phyloP scores from a whole-genome alignment of 495 filamentous ascomycete genomes.

The Tuber magnatum region DNA sequence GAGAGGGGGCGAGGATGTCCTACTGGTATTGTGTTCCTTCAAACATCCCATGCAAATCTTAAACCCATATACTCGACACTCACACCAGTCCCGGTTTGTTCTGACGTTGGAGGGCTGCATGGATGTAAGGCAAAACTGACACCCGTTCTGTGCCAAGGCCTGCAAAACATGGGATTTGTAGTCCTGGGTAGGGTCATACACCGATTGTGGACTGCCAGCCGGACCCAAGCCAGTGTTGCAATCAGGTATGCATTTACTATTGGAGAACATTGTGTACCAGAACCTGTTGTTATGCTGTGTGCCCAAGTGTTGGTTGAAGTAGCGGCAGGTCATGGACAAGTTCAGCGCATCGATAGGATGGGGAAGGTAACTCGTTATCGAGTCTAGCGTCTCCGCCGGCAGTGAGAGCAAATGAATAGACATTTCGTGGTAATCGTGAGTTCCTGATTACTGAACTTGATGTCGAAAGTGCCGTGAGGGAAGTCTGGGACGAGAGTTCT shows the following conservation, averaged over 20 bases:
- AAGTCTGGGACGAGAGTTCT: neutral
- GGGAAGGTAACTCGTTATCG: neutral
- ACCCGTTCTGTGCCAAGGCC: neutral
- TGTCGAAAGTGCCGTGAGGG: neutral
- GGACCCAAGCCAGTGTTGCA: no score
- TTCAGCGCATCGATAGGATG: neutral
- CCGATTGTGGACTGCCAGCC: neutral
- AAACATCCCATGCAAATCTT: neutral
- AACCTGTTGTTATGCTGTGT: neutral
- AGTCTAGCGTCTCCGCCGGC: slow-evolving; percentile 1
- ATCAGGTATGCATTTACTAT: no score
- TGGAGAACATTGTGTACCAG: neutral
- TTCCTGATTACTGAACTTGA: neutral
- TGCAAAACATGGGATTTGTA: neutral
- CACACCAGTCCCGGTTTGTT: neutral
- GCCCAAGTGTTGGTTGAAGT: neutral
- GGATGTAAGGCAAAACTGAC: neutral
- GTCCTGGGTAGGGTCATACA: neutral
- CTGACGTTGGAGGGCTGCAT: neutral
- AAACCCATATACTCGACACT: neutral
- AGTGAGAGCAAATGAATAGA: neutral
- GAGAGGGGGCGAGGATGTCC: neutral
- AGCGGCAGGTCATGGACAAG: neutral
- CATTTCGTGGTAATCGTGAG: neutral
- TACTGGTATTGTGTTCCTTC: neutral